Conservation (phyloP, 139 green algal genomes). For the Volvox africanus region DNA sequence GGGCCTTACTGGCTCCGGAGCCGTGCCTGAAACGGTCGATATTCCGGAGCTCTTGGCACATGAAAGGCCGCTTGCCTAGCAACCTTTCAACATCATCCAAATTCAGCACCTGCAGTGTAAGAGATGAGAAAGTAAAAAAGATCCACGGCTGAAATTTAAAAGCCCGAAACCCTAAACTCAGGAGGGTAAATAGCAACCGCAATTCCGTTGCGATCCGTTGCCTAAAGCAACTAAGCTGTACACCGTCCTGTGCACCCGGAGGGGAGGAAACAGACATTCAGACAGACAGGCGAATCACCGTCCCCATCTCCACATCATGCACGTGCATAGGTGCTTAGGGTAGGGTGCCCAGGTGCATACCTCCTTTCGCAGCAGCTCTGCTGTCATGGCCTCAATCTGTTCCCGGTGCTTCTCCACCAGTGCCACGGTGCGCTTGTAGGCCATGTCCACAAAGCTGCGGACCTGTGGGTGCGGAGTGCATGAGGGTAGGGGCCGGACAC, state of each 20-base stretch:
- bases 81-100: slow-evolving; percentile 92
- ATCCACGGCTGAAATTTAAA: too few relatives aligned
- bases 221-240: too few relatives aligned
- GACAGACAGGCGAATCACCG: too few relatives aligned
- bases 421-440: slow-evolving; percentile 90
- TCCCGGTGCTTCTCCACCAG: slow-evolving; percentile 89
- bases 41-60: slow-evolving; percentile 89
- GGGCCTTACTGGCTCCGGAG: not conserved
- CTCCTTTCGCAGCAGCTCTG: slow-evolving; percentile 71
- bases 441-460: slow-evolving; percentile 82
- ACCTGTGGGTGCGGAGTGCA: slow-evolving; percentile 78
- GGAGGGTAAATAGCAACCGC: too few relatives aligned
- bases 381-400: slow-evolving; percentile 88
- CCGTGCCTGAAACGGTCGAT: slow-evolving; percentile 92
- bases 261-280: too few relatives aligned
- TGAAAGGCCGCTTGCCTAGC: slow-evolving; percentile 93
- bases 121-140: not conserved
- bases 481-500: not conserved
- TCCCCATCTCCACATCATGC: too few relatives aligned
- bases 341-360: too few relatives aligned
- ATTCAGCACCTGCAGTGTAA: slow-evolving; percentile 80
- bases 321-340: too few relatives aligned
- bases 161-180: too few relatives aligned
- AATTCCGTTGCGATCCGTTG: too few relatives aligned
- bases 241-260: too few relatives aligned